Evolutionary conservation across 495 filamentous ascomycete species (phyloP).

Genomic region (Cercophora scortea): DNA sequence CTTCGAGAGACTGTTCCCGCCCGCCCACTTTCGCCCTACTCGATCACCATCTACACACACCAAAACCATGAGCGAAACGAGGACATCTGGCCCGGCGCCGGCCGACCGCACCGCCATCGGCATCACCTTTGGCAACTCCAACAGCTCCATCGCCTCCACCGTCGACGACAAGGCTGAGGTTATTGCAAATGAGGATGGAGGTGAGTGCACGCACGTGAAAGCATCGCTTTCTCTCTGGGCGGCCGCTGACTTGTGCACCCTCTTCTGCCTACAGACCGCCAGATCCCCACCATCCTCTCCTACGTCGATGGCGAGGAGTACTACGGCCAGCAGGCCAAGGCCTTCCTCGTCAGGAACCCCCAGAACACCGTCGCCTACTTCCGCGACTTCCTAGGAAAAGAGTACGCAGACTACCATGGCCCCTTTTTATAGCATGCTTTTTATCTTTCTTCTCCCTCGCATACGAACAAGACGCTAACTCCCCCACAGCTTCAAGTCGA

Average conservation of each 20-base stretch:
- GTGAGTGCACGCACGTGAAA: slow-evolving; percentile 36
- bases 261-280: slow-evolving; percentile 58
- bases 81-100: slow-evolving; percentile 36
- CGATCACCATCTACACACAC: neutral
- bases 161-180: slow-evolving; percentile 92
- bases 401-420: slow-evolving; percentile 42
- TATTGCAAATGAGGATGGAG: slow-evolving; percentile 98
- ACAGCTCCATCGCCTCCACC: slow-evolving; percentile 91
- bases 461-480: neutral
- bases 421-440: neutral
- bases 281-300: slow-evolving; percentile 90
- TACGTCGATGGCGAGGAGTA: slow-evolving; percentile 95
- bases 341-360: slow-evolving; percentile 82
- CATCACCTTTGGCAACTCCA: slow-evolving; percentile 95
- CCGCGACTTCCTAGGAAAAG: slow-evolving; percentile 89
- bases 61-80: slow-evolving; percentile 30
- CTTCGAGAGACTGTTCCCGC: neutral
- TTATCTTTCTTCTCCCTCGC: neutral
- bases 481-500: slow-evolving; percentile 66
- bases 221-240: too few relatives aligned
- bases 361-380: slow-evolving; percentile 93
- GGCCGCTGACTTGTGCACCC: too few relatives aligned
- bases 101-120: slow-evolving; percentile 75
- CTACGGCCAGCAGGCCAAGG: slow-evolving; percentile 91
- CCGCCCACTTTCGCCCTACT: neutral